Base-by-base conservation (phyloP, 441 rosid genomes). In the Raphanus hybrid region DNA sequence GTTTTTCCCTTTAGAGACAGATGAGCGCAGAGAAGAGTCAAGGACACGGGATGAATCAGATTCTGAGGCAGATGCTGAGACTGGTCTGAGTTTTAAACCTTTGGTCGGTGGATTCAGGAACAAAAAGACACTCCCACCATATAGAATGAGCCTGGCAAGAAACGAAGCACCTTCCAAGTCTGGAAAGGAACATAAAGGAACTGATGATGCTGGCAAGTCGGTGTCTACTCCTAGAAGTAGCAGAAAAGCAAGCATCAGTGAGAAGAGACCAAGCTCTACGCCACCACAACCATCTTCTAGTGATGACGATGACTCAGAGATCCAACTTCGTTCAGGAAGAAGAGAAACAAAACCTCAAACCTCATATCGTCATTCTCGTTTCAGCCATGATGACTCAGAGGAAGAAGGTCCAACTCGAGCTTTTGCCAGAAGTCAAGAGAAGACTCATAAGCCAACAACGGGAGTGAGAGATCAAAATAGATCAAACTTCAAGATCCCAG, bases 71-170 rank as follows among this genome's bases (percentile, higher is more conserved):
- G 89, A 75, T 50, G 63, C 79, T 82, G 85, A 78, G 73, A 60
- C 71, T 54, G 86, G 82, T 81, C 85, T 91, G 79, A 87, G 84
- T 12, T 84, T 88, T 77, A 84, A 82, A 81, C 78, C 34, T 39
- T 80, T 93, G 81, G 69, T 80, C 0, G 97, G 98, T 64, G 95
- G 97, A 43, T 80, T 86, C 62, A 80, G 89, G 69, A 90, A 93
- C 73, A 93, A 81, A 82, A 88, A 71, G 76, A 86, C 75, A 82
- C 85, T 12, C 81, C 97, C 88, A 57, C 88, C 87, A 11, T 86
- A 85, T 70, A 78, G 8, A 54, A 78, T 67, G 64, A 81, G 69
- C 60, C 58, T 76, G 9, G 57, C 67, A 48, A 68, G 69, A 63
- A 76, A 81, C 50, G 73, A 77, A 43, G 43, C 81, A 63, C 70